Conservation (phyloP, 2,329 filamentous ascomycete species). For the Hyphodiscus sp. region DNA sequence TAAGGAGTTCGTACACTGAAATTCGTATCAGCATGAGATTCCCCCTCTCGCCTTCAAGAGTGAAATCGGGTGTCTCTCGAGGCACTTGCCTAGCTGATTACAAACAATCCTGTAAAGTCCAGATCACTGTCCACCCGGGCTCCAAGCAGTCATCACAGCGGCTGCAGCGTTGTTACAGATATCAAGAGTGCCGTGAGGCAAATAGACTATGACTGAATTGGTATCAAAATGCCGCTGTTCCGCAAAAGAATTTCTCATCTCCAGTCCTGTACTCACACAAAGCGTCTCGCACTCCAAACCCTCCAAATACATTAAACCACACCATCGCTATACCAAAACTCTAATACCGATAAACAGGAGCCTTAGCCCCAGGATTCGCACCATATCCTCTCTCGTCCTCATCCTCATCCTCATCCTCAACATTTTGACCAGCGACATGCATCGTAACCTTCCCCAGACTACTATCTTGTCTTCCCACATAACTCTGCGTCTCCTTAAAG, state of each 20-base stretch:
- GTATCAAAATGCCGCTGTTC: constrained; percentile 11
- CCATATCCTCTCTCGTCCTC: constrained; percentile 14
- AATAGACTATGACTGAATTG: neutral
- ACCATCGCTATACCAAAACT: neutral
- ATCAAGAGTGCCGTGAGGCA: neutral
- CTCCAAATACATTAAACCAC: neutral
- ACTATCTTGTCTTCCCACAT: constrained; percentile 24
- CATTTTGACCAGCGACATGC: constrained; percentile 21
- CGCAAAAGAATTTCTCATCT: neutral
- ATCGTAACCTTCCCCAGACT: constrained; percentile 19
- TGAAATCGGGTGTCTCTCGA: neutral
- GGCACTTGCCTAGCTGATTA: neutral
- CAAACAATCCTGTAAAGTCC: neutral
- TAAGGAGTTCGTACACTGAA: too few relatives aligned
- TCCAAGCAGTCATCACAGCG: neutral
- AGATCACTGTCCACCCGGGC: neutral
- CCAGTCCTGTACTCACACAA: neutral
- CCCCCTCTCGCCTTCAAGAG: neutral
- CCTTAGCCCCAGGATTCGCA: constrained; percentile 10
- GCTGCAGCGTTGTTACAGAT: neutral
- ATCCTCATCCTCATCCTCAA: constrained; percentile 10
- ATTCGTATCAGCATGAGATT: too few relatives aligned
- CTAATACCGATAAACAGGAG: constrained; percentile 25
- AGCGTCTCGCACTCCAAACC: neutral
- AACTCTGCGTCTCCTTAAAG: constrained; percentile 25